A percentile compares a stretch with the other conserved stretches of the same genome.
phyloP scores from a whole-genome alignment of 441 rosid genomes.

The Erysimum cheiri region DNA sequence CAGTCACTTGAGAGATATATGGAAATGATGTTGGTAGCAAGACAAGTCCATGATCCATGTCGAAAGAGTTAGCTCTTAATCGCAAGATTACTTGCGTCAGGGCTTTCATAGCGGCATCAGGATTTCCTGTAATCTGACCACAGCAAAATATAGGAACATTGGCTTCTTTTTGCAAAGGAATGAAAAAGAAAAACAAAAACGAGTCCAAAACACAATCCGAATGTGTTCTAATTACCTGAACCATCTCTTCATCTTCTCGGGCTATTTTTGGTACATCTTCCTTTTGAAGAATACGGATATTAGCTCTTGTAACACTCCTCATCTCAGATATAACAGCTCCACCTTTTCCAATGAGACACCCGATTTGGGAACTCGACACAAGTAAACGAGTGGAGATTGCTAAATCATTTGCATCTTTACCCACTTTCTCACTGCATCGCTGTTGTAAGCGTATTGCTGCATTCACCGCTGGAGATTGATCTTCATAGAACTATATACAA shows the following conservation, averaged over 20 bases:
- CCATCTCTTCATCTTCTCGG: slow-evolving; percentile 66
- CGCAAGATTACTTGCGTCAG: slow-evolving; percentile 64
- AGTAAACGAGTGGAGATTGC: slow-evolving; percentile 67
- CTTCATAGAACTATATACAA: slow-evolving; percentile 58
- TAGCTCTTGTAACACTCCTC: slow-evolving; percentile 62
- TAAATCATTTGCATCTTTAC: slow-evolving; percentile 61
- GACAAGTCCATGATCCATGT: slow-evolving; percentile 64
- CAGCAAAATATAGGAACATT: not conserved
- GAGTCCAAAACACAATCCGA: not conserved
- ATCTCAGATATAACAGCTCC: slow-evolving; percentile 73
- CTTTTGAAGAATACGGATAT: slow-evolving; percentile 58
- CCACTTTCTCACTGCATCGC: slow-evolving; percentile 73
- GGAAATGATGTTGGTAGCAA: slow-evolving; percentile 60
- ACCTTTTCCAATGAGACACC: slow-evolving; percentile 77
- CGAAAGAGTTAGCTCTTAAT: slow-evolving; percentile 66
- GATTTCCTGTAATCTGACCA: slow-evolving; percentile 65
- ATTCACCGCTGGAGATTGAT: slow-evolving; percentile 63
- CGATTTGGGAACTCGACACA: slow-evolving; percentile 72
- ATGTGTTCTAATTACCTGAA: slow-evolving; percentile 52
- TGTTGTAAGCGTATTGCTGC: slow-evolving; percentile 73
- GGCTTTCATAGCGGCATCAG: slow-evolving; percentile 73
- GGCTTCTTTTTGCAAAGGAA: slow-evolving; percentile 16
- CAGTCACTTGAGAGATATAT: slow-evolving; percentile 55
- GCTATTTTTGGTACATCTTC: slow-evolving; percentile 67
- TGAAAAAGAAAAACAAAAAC: not conserved